Evolutionary conservation across 805 yeast species (phyloP), one percentile per base, ranked within the genome.

Genomic region (Pichia kluyveri): DNA sequence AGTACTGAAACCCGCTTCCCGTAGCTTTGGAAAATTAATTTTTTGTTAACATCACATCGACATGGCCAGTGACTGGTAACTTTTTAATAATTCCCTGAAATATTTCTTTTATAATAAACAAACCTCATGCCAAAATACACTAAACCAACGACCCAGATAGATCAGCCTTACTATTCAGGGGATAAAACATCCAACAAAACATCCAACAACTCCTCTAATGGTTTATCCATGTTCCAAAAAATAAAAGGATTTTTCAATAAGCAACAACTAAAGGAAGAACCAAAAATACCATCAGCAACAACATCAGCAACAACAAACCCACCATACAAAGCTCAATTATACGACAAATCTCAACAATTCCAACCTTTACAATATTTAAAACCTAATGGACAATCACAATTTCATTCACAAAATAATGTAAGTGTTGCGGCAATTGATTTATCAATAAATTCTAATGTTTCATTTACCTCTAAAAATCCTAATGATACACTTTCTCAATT

Each of bases 401-500:
- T 23, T 23, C 26, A 23, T 4, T 23, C 6, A 23, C 26, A 23
- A 4, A 30, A 51, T 10, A 48, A 52, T 27, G 38, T 40, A 4
- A 47, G 50, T 42, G 46, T 55, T 8, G 53, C 59, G 6, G 47
- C 51, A 10, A 40, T 56, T 27, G 55, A 60, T 46, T 27, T 48
- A 19, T 55, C 63, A 7, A 38, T 44, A 6, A 38, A 40, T 27
- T 36, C 48, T 12, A 53, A 54, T 40, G n/a, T 58, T 4, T 55
- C 63, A 17, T 54, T 55, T 11, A 45, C 47, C 10, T 49, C 52
- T 3, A 62, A 61, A 31, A 67, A 72, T 15, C 80, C 83, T 6
- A 83, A 82, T 65, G 79, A 76, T 31, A 73, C 76, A 32, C 65
- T 86, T 43, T 82, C 88, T 12, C 77, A 73, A 30, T 86, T 87